A percentile compares a stretch with the other conserved stretches of the same genome.
These are phyloP conservation scores for Wickerhamomyces rabaulensis DNA, from an alignment of 805 yeast genomes.

Conservation along the genomic window DNA sequence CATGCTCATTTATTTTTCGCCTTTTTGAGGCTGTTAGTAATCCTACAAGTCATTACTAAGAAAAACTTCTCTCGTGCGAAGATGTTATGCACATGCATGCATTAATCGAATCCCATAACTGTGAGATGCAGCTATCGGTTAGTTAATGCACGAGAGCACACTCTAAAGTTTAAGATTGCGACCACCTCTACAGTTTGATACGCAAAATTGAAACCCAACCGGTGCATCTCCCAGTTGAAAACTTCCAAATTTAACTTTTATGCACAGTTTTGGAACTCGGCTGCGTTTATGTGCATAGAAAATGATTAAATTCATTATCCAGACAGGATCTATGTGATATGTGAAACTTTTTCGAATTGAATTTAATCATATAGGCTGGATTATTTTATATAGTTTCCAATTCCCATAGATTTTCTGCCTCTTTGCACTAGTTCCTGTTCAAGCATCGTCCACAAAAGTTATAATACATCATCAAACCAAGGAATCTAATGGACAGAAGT, in stretches of 20 bases:
- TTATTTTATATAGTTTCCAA: not conserved
- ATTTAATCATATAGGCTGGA: not conserved
- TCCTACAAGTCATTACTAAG: not conserved
- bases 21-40: not conserved
- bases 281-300: not conserved
- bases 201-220: not conserved
- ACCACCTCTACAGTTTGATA: not conserved
- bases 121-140: not conserved
- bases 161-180: not conserved
- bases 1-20: not conserved
- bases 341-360: not conserved
- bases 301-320: not conserved
- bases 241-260: not conserved
- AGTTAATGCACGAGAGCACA: not conserved
- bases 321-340: not conserved
- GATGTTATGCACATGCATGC: not conserved
- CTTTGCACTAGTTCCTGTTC: too few relatives aligned
- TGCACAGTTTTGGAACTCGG: not conserved
- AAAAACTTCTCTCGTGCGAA: not conserved
- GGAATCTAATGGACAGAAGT: not conserved
- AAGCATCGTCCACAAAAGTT: not conserved
- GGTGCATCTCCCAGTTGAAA: not conserved
- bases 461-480: not conserved
- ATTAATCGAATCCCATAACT: not conserved
- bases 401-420: not conserved